These are phyloP conservation scores for Lichenothelia convexa DNA, from an alignment of 495 filamentous ascomycete genomes.

Conservation along the genomic window DNA sequence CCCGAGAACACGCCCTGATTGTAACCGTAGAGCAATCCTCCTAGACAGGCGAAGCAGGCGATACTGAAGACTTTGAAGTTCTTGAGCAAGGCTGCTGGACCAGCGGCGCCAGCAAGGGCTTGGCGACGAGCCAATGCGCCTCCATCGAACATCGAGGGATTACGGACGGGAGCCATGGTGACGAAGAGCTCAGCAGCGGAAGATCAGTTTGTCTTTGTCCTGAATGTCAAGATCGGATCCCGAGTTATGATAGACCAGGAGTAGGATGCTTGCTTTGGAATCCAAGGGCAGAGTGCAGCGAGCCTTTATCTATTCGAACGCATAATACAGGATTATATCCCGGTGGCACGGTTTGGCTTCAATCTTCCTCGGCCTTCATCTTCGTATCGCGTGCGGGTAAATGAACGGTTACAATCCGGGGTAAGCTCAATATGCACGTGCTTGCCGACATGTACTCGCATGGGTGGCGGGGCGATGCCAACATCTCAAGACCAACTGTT, in stretches of 20 bases:
- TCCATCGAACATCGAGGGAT: slow-evolving; percentile 29
- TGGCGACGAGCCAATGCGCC: slow-evolving; percentile 46
- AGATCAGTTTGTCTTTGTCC: not conserved
- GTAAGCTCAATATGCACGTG: too few species aligned
- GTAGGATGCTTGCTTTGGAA: not conserved
- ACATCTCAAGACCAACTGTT: too few species aligned
- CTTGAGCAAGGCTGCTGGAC: slow-evolving; percentile 44
- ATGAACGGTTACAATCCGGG: too few species aligned
- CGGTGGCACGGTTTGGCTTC: not conserved
- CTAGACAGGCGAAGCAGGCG: slow-evolving; percentile 60
- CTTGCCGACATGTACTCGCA: too few species aligned
- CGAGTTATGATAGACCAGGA: too few species aligned
- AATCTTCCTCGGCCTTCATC: too few species aligned
- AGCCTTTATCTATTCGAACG: not conserved
- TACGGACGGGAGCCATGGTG: slow-evolving; percentile 22
- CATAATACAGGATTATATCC: not conserved
- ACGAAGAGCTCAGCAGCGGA: not conserved
- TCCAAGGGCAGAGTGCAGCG: not conserved
- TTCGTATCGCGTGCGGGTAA: too few species aligned
- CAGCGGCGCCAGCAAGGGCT: slow-evolving; percentile 42
- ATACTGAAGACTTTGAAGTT: slow-evolving; percentile 56
- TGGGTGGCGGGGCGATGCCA: too few species aligned
- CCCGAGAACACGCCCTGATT: slow-evolving; percentile 53
- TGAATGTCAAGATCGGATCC: too few species aligned
- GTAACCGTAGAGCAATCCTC: slow-evolving; percentile 33